Evolutionary conservation across 495 filamentous ascomycete species (phyloP), one percentile per base, ranked within the genome.

Genomic region (Sordaria brevicollis): DNA sequence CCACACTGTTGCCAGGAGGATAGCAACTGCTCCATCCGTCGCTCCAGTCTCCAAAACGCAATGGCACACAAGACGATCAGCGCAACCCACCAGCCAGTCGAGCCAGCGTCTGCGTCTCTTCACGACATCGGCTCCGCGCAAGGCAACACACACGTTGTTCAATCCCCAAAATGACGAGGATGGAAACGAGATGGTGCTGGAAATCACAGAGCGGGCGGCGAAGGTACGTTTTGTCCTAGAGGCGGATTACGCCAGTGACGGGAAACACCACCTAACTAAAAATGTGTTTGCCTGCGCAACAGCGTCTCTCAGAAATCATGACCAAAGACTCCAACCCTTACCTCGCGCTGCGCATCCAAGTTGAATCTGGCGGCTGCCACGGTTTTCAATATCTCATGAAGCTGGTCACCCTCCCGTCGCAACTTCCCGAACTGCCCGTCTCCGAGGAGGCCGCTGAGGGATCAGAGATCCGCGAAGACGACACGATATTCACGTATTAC

Each of bases 331-430:
- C 84, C 62, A 96, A 96, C 81, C 92, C 94, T 4, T 82, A 90
- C 74, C 87, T 96, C 38, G 90, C 92, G 10, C 87, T 99, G 19
- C 92, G 95, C 54, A 90, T 99, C 74, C 90, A 92, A 43, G 94
- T 99, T 34, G 92, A 95, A 71, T 90, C 88, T 65, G 95, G 95
- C 70, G 95, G 95, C 38, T 99, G 95, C 80, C 96, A 99, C 81
- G 95, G 95, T 21, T 98, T 99, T 81, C 95, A 99, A 79, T 99
- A 97, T 76, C 84, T 96, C 34, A 96, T 99, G 91, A 91, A 90
- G 6, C 86, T 97, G 6, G 90, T 91, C 29, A 88, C 83, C 4
- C 79, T 88, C 0, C 86, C 86, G 0, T 66, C 79, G 10, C 66
- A 86, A 73, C 70, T 83, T 1, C 75, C 78, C 17, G 62, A 71